Evolutionary conservation across 1,284 basidiomycete genomes (phyloP).

Genomic region (Puccinia hordei): DNA sequence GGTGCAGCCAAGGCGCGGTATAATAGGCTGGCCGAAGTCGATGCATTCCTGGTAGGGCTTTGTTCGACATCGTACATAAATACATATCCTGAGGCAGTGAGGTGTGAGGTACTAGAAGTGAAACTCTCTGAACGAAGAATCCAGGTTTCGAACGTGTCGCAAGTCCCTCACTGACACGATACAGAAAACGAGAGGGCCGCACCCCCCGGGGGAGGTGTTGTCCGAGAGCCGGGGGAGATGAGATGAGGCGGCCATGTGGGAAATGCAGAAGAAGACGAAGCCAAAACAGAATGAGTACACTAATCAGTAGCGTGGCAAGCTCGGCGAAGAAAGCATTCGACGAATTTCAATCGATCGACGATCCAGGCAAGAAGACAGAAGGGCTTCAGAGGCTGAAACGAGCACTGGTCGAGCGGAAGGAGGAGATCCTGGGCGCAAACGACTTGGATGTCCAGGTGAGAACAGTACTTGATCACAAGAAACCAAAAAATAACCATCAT

Average conservation of each 20-base stretch:
- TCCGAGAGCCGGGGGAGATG: too few relatives aligned
- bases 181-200: too few relatives aligned
- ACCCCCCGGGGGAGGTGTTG: too few relatives aligned
- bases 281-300: neutral
- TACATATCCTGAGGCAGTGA: too few relatives aligned
- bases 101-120: neutral
- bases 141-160: neutral
- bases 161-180: too few relatives aligned
- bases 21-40: neutral
- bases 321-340: slow-evolving; percentile 25
- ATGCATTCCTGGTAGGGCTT: neutral
- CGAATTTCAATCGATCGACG: slow-evolving; percentile 15
- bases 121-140: neutral
- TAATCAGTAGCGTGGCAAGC: neutral
- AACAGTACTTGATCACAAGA: neutral
- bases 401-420: slow-evolving; percentile 68
- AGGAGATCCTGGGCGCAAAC: slow-evolving; percentile 77
- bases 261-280: neutral
- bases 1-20: neutral
- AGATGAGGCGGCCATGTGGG: too few relatives aligned
- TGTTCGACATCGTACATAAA: too few relatives aligned
- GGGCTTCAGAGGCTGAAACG: slow-evolving; percentile 65
- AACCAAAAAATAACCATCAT: neutral
- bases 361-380: neutral
- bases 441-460: slow-evolving; percentile 73